Base-by-base conservation (phyloP, 495 filamentous ascomycete genomes). In the Opeltia flavorubescens region DNA sequence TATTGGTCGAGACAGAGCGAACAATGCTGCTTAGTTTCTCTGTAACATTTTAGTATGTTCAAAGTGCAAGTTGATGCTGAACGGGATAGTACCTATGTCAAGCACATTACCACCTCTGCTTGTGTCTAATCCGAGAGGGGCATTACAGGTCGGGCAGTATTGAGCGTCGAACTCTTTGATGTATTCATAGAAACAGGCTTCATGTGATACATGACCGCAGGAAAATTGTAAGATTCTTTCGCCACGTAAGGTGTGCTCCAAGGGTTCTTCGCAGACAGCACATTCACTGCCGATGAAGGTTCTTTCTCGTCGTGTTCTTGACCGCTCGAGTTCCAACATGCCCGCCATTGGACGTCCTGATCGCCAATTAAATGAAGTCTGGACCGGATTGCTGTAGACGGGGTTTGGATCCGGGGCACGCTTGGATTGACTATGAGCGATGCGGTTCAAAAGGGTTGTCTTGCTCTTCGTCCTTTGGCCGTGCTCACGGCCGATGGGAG, bases 111-210 rank as follows among this genome's bases (percentile, higher is more conserved):
- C 91, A 33, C 91, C 93, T 44, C 91, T 77, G 62, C 87, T 96
- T 4, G 89, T 93, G 65, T 99, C 91, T 40, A 99, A 66, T 25
- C 89, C 87, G 21, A 99, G 64, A 28, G 93, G 87, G 48, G 86
- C 84, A 72, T 95, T 86, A 63, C 91, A 99, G 50, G 86, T 83
- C 30, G 91, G 91, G 63, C 91, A 99, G 61, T 83, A 88, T 55
- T 99, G 88, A 33, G 85, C 86, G 52, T 99, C 93, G 50, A 85
- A 84, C 61, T 94, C 89, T 50, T 86, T 84, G 54, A 99, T 91
- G 58, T 88, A 95, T 65, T 99, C 93, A 64, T 96, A 99, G 62
- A 99, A 99, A 65, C 91, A 99, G 17, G 93, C 93, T 61, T 96
- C 91, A 58, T 99, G 91, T 13, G 89, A 85, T 28, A 99, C 93